A percentile compares a stretch with the other conserved stretches of the same genome.
Conservation (phyloP, 345 rosid genomes). For the Aquilaria malaccensis region DNA sequence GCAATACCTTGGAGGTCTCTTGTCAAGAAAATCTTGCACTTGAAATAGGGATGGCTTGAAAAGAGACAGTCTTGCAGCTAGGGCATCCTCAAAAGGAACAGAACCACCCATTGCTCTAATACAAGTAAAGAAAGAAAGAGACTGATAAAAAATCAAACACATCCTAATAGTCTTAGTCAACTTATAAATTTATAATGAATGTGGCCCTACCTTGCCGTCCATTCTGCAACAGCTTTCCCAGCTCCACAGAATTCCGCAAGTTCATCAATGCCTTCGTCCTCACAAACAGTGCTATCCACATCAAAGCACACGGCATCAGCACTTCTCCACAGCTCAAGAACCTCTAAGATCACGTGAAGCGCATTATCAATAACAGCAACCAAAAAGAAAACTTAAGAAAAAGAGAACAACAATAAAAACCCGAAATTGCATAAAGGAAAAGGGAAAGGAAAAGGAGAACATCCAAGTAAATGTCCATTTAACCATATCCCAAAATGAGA, state of each 20-base stretch:
- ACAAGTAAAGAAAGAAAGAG: background rate
- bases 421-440: too few relatives aligned
- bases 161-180: background rate
- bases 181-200: constrained; percentile 5
- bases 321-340: constrained; percentile 67
- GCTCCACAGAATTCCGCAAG: constrained; percentile 99
- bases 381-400: too few relatives aligned
- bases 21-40: constrained; percentile 70
- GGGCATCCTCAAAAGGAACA: constrained; percentile 90
- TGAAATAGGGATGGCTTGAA: constrained; percentile 77
- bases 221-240: constrained; percentile 92
- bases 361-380: constrained; percentile 18
- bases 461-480: too few relatives aligned
- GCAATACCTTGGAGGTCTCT: constrained; percentile 68
- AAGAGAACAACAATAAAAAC: too few relatives aligned
- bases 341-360: constrained; percentile 35
- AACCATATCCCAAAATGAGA: too few relatives aligned
- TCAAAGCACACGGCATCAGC: constrained; percentile 89
- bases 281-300: constrained; percentile 97
- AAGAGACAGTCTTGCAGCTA: constrained; percentile 80
- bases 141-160: background rate
- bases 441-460: too few relatives aligned
- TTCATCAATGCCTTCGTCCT: constrained; percentile 96
- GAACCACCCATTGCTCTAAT: constrained; percentile 96
- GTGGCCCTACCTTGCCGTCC: constrained; percentile 75